Base-by-base conservation (phyloP, 2,329 filamentous ascomycete genomes). In the Septoria linicola region DNA sequence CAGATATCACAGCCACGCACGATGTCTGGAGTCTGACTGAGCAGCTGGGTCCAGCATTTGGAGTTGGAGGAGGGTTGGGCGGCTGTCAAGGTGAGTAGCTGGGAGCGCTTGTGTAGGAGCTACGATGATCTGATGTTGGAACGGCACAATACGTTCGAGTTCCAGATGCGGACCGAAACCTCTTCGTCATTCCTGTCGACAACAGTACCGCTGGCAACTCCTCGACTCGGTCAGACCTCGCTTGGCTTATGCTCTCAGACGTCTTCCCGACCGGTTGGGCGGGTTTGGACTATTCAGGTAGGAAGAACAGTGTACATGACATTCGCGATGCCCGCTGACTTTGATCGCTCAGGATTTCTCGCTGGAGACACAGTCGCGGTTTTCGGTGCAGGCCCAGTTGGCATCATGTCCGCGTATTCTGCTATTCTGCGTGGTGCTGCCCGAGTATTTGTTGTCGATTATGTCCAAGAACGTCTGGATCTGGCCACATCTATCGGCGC, bases 391-490 rank as follows among this genome's bases (percentile, higher is more conserved):
- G 81, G 82, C 0, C 82, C 82, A 0, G 81, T 85, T 1, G 82
- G 83, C 1, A 66, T 85, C 4, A 83, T 85, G 77, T 80, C 82
- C 3, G 82, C 82, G 2, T 85, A 85, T 65, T 82, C 76, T 1
- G 83, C 79, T 1, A 65, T 78, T 1, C 64, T 85, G 1, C 75
- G 82, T 0, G 83, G 82, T 2, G 83, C 82, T 1, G 79, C 76
- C 11, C 75, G 71, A 14, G 79, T 86, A 0, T 85, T 73, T 46
- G 79, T 83, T 0, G 79, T 87, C 3, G 83, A 86, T 55, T 77
- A 77, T n/a, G 80, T 85, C 0, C 72, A 75, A n/a, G 80, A 82
- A 61, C 73, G 82, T n/a, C 67, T 86, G 1, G 70, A 75, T 6
- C 74, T 76, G 0, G 83, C 82, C 0, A 72, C 80, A 62, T 81